phyloP scores from a whole-genome alignment of 78 protist species.

The Acrasis kona region DNA sequence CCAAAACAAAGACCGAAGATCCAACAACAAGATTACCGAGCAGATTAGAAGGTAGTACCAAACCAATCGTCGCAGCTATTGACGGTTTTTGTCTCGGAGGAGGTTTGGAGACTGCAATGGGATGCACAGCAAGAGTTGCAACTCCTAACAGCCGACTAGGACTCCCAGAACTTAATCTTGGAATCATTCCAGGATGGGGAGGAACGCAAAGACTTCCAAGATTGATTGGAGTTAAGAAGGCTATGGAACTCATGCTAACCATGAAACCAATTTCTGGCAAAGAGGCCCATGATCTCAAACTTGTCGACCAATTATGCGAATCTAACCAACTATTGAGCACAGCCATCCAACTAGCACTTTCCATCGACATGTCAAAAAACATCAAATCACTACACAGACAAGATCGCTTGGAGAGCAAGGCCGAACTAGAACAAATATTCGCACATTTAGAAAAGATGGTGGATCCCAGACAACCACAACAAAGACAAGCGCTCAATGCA shows the following conservation, averaged over 20 bases:
- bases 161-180: slow-evolving; percentile 40
- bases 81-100: slow-evolving; percentile 45
- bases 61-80: slow-evolving; percentile 43
- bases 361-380: too few species aligned
- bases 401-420: too few species aligned
- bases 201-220: slow-evolving; percentile 54
- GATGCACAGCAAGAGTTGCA: slow-evolving; percentile 26
- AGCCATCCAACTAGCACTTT: too few species aligned
- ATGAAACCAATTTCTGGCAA: not conserved
- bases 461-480: too few species aligned
- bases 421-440: too few species aligned
- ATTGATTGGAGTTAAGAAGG: slow-evolving; percentile 15
- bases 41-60: slow-evolving; percentile 13
- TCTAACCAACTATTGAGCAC: not conserved
- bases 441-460: too few species aligned
- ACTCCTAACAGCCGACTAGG: not conserved
- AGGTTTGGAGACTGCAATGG: slow-evolving; percentile 35
- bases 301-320: not conserved
- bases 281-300: not conserved
- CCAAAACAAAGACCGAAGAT: not conserved
- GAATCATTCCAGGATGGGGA: slow-evolving; percentile 46
- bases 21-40: not conserved
- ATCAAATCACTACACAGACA: too few species aligned
- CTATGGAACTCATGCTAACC: not conserved
- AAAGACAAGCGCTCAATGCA: too few species aligned